Percentiles rank a stretch among this genome's conserved stretches.
Evolutionary conservation across 768 basidiomycete species (phyloP).

Genomic region (Austroboletus eburneus): DNA sequence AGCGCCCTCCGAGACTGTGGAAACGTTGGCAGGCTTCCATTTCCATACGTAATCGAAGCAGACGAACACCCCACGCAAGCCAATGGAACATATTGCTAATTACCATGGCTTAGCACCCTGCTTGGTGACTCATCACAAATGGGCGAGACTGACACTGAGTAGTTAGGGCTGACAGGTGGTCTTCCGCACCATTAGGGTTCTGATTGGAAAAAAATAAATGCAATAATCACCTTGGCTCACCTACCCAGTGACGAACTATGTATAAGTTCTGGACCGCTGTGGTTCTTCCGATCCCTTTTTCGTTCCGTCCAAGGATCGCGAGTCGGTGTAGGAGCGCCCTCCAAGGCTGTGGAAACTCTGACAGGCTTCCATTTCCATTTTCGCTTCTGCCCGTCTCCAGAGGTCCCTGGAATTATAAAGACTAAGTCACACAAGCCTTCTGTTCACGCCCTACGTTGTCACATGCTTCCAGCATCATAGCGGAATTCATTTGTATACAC

Average conservation of each 20-base stretch:
- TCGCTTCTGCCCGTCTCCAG: conserved; percentile 8
- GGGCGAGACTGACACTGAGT: too few relatives aligned
- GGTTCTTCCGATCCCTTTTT: conserved; percentile 30
- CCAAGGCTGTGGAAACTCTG: conserved; percentile 6
- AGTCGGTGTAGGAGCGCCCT: neutral
- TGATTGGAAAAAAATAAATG: too few relatives aligned
- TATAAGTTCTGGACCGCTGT: too few relatives aligned
- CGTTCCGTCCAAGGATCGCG: conserved; percentile 24
- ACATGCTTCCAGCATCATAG: conserved; percentile 51
- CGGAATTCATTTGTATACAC: conserved; percentile 51
- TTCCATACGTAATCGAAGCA: too few relatives aligned
- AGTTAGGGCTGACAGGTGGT: too few relatives aligned
- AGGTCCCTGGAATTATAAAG: conserved; percentile 1
- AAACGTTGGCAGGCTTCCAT: neutral
- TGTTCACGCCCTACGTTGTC: conserved; percentile 47
- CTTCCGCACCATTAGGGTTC: too few relatives aligned
- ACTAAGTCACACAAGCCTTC: conserved; percentile 3
- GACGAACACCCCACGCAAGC: too few relatives aligned
- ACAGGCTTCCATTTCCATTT: neutral
- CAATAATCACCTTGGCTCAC: too few relatives aligned
- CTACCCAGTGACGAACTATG: too few relatives aligned
- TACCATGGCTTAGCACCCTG: too few relatives aligned
- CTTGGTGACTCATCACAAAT: too few relatives aligned
- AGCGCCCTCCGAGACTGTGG: conserved; percentile 1
- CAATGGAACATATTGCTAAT: too few relatives aligned